Conservation (phyloP, 1,139 yeast species). For the Diutina mesorugosa region DNA sequence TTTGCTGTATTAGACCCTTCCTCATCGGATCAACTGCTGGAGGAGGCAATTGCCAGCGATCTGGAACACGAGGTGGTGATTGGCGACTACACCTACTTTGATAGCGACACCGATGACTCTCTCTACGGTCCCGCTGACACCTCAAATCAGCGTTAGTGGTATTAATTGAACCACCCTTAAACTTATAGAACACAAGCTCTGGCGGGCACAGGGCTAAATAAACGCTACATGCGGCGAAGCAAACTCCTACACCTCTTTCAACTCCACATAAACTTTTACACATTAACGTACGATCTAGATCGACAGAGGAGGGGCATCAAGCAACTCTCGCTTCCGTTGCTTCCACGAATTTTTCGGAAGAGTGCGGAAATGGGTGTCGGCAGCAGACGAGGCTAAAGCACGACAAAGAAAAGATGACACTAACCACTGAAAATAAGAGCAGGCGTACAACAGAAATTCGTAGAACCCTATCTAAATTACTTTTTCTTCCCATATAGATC, state of each 20-base stretch:
- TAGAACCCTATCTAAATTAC: no score
- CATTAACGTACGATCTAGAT: no score
- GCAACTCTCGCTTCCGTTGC: background rate
- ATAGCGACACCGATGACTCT: background rate
- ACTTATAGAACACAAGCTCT: no score
- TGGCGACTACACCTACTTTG: background rate
- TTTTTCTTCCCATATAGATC: background rate
- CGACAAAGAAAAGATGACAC: background rate
- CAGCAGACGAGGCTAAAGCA: background rate
- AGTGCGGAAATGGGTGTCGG: background rate
- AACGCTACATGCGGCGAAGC: no score
- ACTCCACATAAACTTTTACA: no score
- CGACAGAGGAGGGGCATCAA: background rate
- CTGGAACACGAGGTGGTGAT: background rate
- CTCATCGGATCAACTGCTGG: background rate
- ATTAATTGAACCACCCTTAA: no score
- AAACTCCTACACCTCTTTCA: no score
- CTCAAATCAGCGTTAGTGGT: no score
- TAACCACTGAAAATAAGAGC: background rate
- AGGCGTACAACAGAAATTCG: background rate
- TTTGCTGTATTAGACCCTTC: background rate
- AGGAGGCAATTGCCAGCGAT: background rate
- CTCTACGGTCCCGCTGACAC: background rate
- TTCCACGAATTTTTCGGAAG: slow-evolving; percentile 10
- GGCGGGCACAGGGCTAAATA: no score